phyloP scores from a whole-genome alignment of 2,329 filamentous ascomycete species.

The Colletotrichum noveboracense region DNA sequence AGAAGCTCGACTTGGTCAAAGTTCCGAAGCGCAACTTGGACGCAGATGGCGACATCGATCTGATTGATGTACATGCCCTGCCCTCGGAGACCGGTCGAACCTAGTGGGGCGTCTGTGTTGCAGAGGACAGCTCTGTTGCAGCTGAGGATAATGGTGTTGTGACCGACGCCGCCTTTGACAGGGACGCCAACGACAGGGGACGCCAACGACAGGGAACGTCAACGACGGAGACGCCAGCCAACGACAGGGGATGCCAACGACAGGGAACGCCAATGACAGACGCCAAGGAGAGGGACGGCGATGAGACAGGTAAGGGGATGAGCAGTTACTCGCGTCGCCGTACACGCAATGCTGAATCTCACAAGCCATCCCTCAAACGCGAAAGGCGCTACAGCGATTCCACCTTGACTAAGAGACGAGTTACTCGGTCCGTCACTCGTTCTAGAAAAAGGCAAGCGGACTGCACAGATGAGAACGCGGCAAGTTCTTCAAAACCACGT shows the following conservation, averaged over 20 bases:
- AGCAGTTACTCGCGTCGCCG: neutral
- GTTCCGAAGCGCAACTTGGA: constrained; percentile 36
- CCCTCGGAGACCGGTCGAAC: neutral
- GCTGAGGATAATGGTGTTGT: neutral
- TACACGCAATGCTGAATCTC: neutral
- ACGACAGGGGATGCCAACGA: neutral
- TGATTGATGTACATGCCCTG: neutral
- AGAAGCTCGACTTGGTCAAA: constrained; percentile 59
- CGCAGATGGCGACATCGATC: constrained; percentile 9
- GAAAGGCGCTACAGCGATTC: neutral
- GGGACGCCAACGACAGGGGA: neutral
- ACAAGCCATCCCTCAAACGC: neutral
- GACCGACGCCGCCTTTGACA: neutral
- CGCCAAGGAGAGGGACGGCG: neutral
- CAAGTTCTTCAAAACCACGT: neutral
- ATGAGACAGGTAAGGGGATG: neutral
- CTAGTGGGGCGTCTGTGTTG: neutral
- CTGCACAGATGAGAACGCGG: neutral
- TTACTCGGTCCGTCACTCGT: neutral
- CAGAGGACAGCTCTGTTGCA: neutral
- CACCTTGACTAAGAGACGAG: neutral
- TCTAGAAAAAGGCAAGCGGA: neutral
- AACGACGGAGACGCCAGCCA: neutral
- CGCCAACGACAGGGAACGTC: neutral
- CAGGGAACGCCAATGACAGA: neutral